Conservation (phyloP, 345 rosid genomes). For the Dipteronia sinensis region DNA sequence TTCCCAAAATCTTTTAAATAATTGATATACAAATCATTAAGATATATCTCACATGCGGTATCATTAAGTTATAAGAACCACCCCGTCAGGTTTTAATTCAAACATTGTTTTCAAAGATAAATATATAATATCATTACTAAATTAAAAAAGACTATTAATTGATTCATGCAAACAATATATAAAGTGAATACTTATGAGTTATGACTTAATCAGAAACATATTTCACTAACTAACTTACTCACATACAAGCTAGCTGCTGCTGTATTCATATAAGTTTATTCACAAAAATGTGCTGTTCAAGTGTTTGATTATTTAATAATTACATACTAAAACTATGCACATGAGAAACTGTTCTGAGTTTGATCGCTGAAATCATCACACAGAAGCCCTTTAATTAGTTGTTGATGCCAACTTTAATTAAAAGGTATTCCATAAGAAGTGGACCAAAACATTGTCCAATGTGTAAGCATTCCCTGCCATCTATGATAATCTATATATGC, state of each 20-base stretch:
- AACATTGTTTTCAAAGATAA: neutral
- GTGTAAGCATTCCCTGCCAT: neutral
- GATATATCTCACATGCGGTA: neutral
- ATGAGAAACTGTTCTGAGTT: too few species aligned
- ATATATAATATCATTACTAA: too few species aligned
- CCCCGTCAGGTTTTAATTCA: neutral
- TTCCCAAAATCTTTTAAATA: neutral
- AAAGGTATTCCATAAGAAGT: neutral
- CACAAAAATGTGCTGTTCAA: neutral
- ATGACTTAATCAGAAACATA: neutral
- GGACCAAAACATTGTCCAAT: neutral
- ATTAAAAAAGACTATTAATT: neutral
- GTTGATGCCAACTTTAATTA: neutral
- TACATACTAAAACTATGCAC: neutral
- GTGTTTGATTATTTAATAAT: neutral
- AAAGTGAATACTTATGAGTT: neutral
- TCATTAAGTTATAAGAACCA: neutral
- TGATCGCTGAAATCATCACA: too few species aligned
- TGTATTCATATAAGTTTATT: neutral
- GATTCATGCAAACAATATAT: neutral
- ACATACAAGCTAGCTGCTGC: neutral
- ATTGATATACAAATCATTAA: neutral
- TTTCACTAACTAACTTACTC: neutral
- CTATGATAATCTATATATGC: too few species aligned
- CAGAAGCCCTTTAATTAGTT: neutral